A percentile compares a stretch with the other conserved stretches of the same genome.
Conservation (phyloP, 371 early-diverging fungal genomes). For the Nematocida ausubeli region DNA sequence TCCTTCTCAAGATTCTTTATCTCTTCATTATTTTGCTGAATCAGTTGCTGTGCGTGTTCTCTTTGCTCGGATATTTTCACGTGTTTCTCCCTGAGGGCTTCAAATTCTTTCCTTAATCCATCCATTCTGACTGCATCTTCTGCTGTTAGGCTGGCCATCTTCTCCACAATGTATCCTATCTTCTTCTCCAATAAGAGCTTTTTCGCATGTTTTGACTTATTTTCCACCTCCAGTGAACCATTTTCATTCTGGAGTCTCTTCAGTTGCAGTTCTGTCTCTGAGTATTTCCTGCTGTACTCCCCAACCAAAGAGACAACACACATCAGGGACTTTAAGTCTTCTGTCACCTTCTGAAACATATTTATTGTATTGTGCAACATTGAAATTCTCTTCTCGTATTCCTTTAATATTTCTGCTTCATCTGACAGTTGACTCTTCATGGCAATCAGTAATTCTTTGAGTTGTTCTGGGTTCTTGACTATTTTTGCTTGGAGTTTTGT, state of each 20-base stretch:
- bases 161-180: conserved; percentile 37
- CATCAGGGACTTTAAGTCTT: conserved; percentile 30
- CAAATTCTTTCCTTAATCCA: conserved; percentile 30
- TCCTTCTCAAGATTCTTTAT: conserved; percentile 48
- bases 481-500: conserved; percentile 42
- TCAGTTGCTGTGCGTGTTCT: conserved; percentile 23
- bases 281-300: conserved; percentile 17
- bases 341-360: conserved; percentile 22
- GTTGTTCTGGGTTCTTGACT: conserved; percentile 52
- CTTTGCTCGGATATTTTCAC: conserved; percentile 20
- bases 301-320: conserved; percentile 22
- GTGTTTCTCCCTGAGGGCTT: conserved; percentile 41
- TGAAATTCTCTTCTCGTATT: conserved; percentile 40
- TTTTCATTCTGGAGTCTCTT: conserved; percentile 11
- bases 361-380: conserved; percentile 2
- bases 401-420: conserved; percentile 38
- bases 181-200: conserved; percentile 35
- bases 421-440: conserved; percentile 34
- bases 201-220: conserved; percentile 25
- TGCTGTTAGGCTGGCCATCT: conserved; percentile 17
- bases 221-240: conserved; percentile 18
- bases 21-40: conserved; percentile 29
- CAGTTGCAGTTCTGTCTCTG: neutral
- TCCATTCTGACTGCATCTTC: conserved; percentile 25
- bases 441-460: conserved; percentile 40